Conservation (phyloP, 129 eudicot genomes). For the Sambucus nigra region DNA sequence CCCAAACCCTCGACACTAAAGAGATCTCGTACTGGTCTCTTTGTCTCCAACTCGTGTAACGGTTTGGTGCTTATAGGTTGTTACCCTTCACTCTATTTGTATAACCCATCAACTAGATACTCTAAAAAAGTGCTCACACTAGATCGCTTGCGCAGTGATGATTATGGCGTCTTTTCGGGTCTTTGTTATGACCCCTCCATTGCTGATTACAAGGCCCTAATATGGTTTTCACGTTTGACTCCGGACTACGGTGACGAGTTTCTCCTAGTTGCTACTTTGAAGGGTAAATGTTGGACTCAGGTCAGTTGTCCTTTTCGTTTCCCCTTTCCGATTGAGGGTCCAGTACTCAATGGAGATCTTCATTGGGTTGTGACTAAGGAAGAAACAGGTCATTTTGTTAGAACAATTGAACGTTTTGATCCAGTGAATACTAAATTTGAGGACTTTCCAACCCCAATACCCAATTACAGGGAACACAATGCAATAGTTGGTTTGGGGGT, state of each 20-base stretch:
- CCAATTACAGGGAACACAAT: neutral
- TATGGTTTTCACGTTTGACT: neutral
- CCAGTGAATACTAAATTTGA: neutral
- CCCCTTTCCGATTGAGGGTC: neutral
- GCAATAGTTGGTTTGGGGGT: neutral
- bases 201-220: neutral
- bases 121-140: neutral
- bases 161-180: neutral
- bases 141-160: neutral
- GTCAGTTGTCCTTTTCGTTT: neutral
- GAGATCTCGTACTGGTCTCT: neutral
- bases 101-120: neutral
- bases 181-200: neutral
- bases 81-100: neutral
- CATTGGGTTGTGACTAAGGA: neutral
- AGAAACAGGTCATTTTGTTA: neutral
- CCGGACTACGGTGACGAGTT: neutral
- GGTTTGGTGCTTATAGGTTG: neutral
- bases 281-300: neutral
- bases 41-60: neutral
- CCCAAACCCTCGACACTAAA: neutral
- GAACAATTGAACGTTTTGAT: neutral
- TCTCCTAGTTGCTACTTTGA: neutral
- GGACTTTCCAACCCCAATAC: neutral
- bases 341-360: neutral